Evolutionary conservation across 805 yeast species (phyloP).

Genomic region (Torulaspora microellipsoides): DNA sequence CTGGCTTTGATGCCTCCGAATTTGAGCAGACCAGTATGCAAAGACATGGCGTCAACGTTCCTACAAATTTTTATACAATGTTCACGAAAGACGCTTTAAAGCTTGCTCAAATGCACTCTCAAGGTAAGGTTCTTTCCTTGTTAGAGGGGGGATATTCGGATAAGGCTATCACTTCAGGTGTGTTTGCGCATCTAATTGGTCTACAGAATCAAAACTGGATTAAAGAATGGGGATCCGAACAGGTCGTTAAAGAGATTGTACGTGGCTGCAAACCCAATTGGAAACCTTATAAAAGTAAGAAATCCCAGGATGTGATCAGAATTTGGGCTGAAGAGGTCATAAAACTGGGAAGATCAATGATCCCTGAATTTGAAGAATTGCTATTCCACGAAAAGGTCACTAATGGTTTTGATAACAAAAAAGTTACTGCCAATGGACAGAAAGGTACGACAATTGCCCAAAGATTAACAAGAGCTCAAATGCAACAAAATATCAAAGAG

Average conservation of each 20-base stretch:
- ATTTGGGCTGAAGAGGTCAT: constrained; percentile 64
- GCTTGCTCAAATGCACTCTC: constrained; percentile 56
- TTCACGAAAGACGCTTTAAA: constrained; percentile 71
- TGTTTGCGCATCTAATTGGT: constrained; percentile 74
- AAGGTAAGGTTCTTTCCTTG: constrained; percentile 61
- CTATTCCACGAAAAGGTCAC: constrained; percentile 17
- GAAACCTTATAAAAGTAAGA: constrained; percentile 51
- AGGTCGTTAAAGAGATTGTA: constrained; percentile 58
- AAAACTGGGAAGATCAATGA: constrained; percentile 56
- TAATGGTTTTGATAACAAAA: no score
- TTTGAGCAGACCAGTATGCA: constrained; percentile 82
- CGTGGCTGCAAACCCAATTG: constrained; percentile 67
- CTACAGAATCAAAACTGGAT: constrained; percentile 56
- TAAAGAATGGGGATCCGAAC: constrained; percentile 57
- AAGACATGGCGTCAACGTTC: constrained; percentile 75
- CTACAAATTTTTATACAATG: constrained; percentile 68
- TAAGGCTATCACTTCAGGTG: constrained; percentile 73
- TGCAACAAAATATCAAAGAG: constrained; percentile 5
- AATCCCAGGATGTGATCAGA: constrained; percentile 46
- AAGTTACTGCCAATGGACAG: not conserved
- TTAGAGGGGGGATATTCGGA: constrained; percentile 87
- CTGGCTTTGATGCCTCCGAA: constrained; percentile 87
- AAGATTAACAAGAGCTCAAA: constrained; percentile 26
- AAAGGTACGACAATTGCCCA: constrained; percentile 13
- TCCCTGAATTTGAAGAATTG: constrained; percentile 41